Evolutionary conservation across 192 early-diverging fungal species (phyloP).

Genomic region (Lunasporangiospora selenospora): DNA sequence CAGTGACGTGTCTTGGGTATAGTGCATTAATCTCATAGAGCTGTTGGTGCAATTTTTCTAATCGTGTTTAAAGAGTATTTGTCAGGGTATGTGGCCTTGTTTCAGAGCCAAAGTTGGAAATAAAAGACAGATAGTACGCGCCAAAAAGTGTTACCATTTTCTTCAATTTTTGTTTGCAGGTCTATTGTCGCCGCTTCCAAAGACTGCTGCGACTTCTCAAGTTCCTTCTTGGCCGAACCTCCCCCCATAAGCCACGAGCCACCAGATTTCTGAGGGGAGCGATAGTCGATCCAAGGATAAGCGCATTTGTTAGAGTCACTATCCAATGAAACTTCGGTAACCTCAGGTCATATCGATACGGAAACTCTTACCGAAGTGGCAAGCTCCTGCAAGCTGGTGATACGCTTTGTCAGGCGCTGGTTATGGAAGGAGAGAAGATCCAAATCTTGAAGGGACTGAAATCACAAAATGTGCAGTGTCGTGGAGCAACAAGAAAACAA

Average conservation of each 20-base stretch:
- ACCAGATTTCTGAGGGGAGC: constrained; percentile 28
- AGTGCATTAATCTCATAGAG: constrained; percentile 58
- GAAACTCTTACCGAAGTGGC: constrained; percentile 33
- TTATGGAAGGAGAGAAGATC: constrained; percentile 66
- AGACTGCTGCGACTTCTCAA: constrained; percentile 57
- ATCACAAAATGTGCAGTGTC: neutral
- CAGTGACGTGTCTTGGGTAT: constrained; percentile 56
- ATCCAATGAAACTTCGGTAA: no score
- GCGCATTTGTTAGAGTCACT: no score
- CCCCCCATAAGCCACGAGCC: constrained; percentile 49
- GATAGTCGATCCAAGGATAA: no score
- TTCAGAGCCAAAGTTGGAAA: no score
- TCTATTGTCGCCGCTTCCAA: constrained; percentile 58
- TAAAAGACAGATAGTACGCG: no score
- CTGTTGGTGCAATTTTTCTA: constrained; percentile 58
- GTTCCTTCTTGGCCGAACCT: constrained; percentile 59
- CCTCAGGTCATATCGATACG: no score
- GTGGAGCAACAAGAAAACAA: neutral
- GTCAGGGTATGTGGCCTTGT: no score
- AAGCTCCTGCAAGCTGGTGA: constrained; percentile 59
- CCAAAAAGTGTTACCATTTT: no score
- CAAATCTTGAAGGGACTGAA: constrained; percentile 55
- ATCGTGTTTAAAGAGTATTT: no score
- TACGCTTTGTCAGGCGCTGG: constrained; percentile 64
- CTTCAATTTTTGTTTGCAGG: constrained; percentile 60